phyloP scores from a whole-genome alignment of 257 asterid genomes.

The Ligustrum vulgare region DNA sequence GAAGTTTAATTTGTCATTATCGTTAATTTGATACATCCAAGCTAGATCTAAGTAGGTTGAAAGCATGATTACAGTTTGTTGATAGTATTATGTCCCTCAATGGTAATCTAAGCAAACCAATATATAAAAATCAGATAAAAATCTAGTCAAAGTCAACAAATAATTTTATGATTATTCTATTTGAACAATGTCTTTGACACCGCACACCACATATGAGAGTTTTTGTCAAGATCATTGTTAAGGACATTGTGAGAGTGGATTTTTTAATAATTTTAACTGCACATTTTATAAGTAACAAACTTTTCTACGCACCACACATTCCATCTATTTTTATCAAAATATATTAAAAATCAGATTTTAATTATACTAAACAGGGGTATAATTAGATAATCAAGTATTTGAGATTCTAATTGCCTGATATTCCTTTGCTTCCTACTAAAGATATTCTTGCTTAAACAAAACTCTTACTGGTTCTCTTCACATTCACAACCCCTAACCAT shows the following conservation, averaged over 20 bases:
- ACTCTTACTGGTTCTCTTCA: conserved; percentile 43
- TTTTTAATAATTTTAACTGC: no score
- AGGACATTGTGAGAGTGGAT: no score
- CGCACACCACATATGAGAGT: no score
- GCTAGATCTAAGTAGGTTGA: not conserved
- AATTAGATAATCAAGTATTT: not conserved
- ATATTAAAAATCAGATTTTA: no score
- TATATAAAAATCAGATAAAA: not conserved
- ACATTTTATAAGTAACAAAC: no score
- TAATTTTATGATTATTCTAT: no score
- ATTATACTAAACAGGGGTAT: not conserved
- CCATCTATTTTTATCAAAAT: no score
- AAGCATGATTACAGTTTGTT: conserved; percentile 29
- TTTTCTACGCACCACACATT: no score
- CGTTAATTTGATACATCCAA: conserved; percentile 2
- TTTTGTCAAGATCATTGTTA: no score
- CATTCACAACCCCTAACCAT: conserved; percentile 26
- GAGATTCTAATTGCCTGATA: conserved; percentile 17
- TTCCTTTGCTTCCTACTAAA: conserved; percentile 65
- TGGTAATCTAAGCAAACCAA: conserved; percentile 41
- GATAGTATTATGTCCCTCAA: conserved; percentile 22
- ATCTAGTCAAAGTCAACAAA: no score
- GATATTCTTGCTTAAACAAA: conserved; percentile 72
- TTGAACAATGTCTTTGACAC: no score
- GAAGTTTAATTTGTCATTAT: not conserved